Evolutionary conservation across 805 yeast genomes (phyloP), one percentile per base, ranked within the genome.

Genomic region (Saturnispora hagleri): DNA sequence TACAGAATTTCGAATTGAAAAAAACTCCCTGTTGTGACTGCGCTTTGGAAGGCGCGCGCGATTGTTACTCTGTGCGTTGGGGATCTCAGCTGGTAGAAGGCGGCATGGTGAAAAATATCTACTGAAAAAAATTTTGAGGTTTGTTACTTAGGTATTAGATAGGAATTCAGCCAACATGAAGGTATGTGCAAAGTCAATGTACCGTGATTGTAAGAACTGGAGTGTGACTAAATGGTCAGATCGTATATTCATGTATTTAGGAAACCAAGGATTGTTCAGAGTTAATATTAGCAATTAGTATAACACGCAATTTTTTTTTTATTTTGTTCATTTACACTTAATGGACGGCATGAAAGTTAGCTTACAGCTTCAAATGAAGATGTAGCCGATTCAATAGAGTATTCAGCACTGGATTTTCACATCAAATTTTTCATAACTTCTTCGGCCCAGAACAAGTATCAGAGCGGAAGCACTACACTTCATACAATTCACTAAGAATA

Each of bases 81-180:
- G 44, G 22, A 22, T 41, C 31, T 41, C 31, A 24, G 44, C 9
- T 38, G 31, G 44, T 15, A 22, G 31, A 41, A 41, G 20, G 31
- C 44, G 17, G 12, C n/a, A 12, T 24, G 28, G 42, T 38, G 42
- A 38, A 38, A 41, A 41, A 41, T 24, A 12, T 41, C 44, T 13
- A 24, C 12, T 12, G 27, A 24, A 24, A 43, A 43, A 43, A 43
- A 43, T 43, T 43, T 43, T 27, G 46, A 43, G 35, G 44, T 41
- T 41, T 41, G 44, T 41, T 41, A 41, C 44, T 41, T 41, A 41
- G 44, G 44, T 41, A 41, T 24, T 24, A 41, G 44, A 41, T 41
- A 41, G 44, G 35, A 43, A 43, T 43, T 27, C 35, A 43, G 35
- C 35, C 46, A 43, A 43, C 27, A 43, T 43, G 46, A 43, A 43